These are phyloP conservation scores for Hibiscus trionum DNA, from an alignment of 345 rosid genomes.

Conservation along the genomic window DNA sequence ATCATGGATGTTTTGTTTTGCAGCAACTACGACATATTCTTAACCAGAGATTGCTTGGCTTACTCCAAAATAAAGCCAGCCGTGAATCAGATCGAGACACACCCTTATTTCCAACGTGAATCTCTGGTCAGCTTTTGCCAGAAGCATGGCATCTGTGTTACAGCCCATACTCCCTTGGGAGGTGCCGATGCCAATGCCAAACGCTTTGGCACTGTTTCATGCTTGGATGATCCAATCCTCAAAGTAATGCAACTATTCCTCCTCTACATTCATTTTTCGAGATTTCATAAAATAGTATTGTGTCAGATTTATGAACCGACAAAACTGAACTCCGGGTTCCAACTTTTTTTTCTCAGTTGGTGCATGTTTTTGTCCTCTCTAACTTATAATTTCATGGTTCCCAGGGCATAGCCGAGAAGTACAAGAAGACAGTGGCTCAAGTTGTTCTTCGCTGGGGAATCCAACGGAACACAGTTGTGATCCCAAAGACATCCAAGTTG, in stretches of 20 bases:
- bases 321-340: too few species aligned
- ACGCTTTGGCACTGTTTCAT: slow-evolving; percentile 66
- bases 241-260: too few species aligned
- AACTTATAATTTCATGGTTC: not conserved
- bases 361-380: too few species aligned
- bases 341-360: too few species aligned
- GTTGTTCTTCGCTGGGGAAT: slow-evolving; percentile 74
- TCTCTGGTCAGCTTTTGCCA: slow-evolving; percentile 84
- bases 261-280: too few species aligned
- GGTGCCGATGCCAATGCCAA: slow-evolving; percentile 70
- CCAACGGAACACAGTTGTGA: slow-evolving; percentile 63
- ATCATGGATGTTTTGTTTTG: slow-evolving; percentile 5
- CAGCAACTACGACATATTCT: slow-evolving; percentile 84
- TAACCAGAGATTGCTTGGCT: slow-evolving; percentile 85
- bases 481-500: slow-evolving; percentile 65
- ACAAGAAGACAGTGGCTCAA: slow-evolving; percentile 69
- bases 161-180: slow-evolving; percentile 85
- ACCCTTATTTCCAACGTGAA: slow-evolving; percentile 88
- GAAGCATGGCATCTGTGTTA: slow-evolving; percentile 72
- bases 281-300: too few species aligned
- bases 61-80: slow-evolving; percentile 91
- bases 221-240: slow-evolving; percentile 70
- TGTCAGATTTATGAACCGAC: too few species aligned
- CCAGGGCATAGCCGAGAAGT: slow-evolving; percentile 70
- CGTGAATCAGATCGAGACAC: slow-evolving; percentile 92